Evolutionary conservation across 2,329 filamentous ascomycete genomes (phyloP).

Genomic region (Trichoderma breve): DNA sequence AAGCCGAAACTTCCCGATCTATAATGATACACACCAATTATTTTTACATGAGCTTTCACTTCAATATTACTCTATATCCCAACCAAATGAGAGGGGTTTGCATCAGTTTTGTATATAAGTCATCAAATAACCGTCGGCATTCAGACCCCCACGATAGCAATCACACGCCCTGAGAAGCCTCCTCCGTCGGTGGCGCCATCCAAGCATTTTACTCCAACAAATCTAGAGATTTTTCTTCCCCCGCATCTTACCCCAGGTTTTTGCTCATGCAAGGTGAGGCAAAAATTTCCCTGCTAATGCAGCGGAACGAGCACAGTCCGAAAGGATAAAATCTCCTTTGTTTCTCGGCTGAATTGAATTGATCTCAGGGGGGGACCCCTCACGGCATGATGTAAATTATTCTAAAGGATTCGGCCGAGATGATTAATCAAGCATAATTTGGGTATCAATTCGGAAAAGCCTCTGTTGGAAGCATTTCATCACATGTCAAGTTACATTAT

Average conservation of each 20-base stretch:
- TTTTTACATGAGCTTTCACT: not conserved
- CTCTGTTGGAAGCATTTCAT: not conserved
- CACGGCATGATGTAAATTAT: not conserved
- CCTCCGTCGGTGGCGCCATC: not conserved
- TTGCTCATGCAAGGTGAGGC: not conserved
- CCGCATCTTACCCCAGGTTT: not conserved
- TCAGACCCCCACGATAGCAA: not conserved
- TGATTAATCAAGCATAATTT: not conserved
- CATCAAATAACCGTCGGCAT: slow-evolving; percentile 6
- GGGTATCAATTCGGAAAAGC: not conserved
- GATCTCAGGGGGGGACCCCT: not conserved
- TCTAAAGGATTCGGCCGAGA: not conserved
- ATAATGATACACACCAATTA: not conserved
- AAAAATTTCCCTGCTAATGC: not conserved
- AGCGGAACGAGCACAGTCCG: not conserved
- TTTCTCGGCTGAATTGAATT: slow-evolving; percentile 1
- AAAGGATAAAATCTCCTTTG: not conserved
- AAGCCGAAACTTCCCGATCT: not conserved
- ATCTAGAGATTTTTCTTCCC: not conserved
- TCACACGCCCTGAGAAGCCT: not conserved
- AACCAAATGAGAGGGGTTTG: not conserved
- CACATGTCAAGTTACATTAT: not conserved
- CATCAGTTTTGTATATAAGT: not conserved
- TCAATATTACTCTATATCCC: not conserved
- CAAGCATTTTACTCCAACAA: not conserved